phyloP scores from a whole-genome alignment of 73 alveolate genomes.

The Symbiodinium natans region DNA sequence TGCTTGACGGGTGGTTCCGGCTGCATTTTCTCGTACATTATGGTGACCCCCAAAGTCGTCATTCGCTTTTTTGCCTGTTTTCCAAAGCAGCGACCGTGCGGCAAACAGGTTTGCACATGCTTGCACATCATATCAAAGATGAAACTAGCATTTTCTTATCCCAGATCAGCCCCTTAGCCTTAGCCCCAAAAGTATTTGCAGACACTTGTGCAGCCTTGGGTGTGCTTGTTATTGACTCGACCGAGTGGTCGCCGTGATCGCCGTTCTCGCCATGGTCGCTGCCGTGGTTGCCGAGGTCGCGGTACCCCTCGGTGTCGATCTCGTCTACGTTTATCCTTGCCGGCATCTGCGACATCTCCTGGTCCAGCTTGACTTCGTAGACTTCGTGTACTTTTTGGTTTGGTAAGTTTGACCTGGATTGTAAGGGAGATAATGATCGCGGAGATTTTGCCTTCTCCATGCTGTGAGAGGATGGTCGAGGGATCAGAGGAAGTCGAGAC shows the following conservation, averaged over 20 bases:
- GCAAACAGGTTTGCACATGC: no score
- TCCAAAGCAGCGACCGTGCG: neutral
- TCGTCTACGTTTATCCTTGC: no score
- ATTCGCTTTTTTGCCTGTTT: neutral
- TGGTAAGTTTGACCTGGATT: no score
- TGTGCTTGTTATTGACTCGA: neutral
- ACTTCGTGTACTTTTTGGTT: neutral
- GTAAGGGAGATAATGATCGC: no score
- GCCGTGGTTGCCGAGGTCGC: no score
- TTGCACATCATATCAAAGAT: no score
- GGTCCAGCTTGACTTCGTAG: neutral
- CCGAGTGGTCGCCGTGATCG: neutral
- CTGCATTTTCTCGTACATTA: slow-evolving; percentile 14
- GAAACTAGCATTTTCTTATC: no score
- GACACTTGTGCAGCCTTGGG: neutral
- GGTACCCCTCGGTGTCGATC: no score
- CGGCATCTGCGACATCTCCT: neutral
- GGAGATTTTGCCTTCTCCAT: neutral
- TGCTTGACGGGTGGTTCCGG: slow-evolving; percentile 21
- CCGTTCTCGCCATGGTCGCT: neutral
- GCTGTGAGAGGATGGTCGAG: neutral
- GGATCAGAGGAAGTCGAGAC: neutral
- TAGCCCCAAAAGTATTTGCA: no score
- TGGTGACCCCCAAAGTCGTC: neutral
- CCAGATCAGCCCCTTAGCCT: no score